Conservation (phyloP, 1,284 basidiomycete genomes). For the Thecaphora frezii region DNA sequence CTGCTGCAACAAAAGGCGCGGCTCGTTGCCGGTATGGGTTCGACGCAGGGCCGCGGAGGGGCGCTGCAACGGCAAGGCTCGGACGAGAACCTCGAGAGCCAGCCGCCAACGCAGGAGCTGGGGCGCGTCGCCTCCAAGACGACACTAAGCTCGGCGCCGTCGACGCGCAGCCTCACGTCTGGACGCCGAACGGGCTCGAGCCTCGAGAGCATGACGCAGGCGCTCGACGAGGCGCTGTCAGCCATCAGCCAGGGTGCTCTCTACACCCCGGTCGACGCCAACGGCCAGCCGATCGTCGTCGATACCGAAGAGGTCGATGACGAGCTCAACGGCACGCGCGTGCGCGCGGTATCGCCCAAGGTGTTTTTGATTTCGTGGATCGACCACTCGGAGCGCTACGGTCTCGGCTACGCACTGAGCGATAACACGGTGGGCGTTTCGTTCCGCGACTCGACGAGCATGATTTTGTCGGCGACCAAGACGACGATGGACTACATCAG, state of each 20-base stretch:
- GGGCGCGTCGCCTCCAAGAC: no score
- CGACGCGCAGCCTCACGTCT: slow-evolving; percentile 5
- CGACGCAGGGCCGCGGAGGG: neutral
- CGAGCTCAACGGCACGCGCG: slow-evolving; percentile 61
- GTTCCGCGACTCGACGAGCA: slow-evolving; percentile 89
- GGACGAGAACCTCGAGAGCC: no score
- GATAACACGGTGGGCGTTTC: slow-evolving; percentile 92
- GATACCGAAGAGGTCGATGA: slow-evolving; percentile 15
- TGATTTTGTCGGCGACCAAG: slow-evolving; percentile 81
- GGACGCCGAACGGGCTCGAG: slow-evolving; percentile 16
- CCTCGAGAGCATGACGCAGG: slow-evolving; percentile 63
- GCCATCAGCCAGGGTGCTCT: slow-evolving; percentile 67
- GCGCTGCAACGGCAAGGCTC: no score
- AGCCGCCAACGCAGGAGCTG: no score
- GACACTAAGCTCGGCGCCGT: slow-evolving; percentile 2
- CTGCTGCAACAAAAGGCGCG: slow-evolving; percentile 41
- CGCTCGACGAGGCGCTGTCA: slow-evolving; percentile 71
- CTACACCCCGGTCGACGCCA: slow-evolving; percentile 62
- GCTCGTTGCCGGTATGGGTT: slow-evolving; percentile 11
- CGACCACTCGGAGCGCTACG: slow-evolving; percentile 97
- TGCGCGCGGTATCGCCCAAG: slow-evolving; percentile 67
- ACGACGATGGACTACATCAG: slow-evolving; percentile 63
- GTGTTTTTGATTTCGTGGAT: slow-evolving; percentile 97
- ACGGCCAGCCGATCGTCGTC: slow-evolving; percentile 11
- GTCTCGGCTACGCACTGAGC: slow-evolving; percentile 93